Base-by-base conservation (phyloP, 257 asterid genomes). In the Cynanchum wilfordii region DNA sequence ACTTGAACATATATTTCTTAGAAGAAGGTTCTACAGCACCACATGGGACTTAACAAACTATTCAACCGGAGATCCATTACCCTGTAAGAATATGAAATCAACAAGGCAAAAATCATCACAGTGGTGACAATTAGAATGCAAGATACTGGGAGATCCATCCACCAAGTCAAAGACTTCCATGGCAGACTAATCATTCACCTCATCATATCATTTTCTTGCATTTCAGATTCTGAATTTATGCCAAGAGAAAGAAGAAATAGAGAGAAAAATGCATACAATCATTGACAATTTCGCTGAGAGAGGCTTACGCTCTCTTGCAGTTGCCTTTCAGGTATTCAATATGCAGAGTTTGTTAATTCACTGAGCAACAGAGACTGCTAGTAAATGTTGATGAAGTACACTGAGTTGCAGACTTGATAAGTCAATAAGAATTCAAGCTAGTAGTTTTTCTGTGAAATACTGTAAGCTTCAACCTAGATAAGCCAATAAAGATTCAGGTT, bases 241-340 rank as follows among this genome's bases (percentile, higher is more conserved):
- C 67, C 76, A 55, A 60, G 78, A 81, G 33, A 81, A 66, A 42
- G 38, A 52, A 54, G 76, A 71, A 40, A 75, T 78, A 77, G 65
- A 30, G 65, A 56, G 50, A 24, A 77, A 71, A 64, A 77, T 81
- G 49, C 79, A 81, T 22, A 20, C 77, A 6, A 60, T 77, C 49
- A 78, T 78, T 68, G 82, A 81, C 49, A 78, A 75, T 66, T 81
- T 77, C 10, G 82, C 85, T 3, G 73, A 81, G 66, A 70, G 82
- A 33, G 85, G 82, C 15, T 44, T 78, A 52, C 67, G 77, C 5
- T 69, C 74, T 25, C 78, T 77, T 65, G 79, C 76, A 27, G 78
- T 80, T 73, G 74, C 79, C 54, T 42, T 66, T 50, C 81, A 73
- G 74, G 80, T 75, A 71, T 17, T 60, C 25, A 52, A 38, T 62